Percentiles rank a stretch among this genome's conserved stretches.
phyloP scores from a whole-genome alignment of 331 rosid genomes.

The Prunus yedoensis region DNA sequence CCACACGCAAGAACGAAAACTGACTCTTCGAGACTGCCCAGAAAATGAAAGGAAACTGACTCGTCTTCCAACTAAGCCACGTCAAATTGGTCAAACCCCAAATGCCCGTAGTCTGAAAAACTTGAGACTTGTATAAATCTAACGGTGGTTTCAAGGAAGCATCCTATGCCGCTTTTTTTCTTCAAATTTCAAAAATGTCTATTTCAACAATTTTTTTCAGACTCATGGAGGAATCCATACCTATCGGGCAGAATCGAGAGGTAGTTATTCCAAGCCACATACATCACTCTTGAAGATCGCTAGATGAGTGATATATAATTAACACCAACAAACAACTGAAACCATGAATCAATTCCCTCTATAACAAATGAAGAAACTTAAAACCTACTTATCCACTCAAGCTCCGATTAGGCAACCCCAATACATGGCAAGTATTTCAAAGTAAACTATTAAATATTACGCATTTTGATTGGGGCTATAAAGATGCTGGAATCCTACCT shows the following conservation, averaged over 20 bases:
- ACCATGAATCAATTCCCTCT: background rate
- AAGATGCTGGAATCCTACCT: conserved; percentile 52
- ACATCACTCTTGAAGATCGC: background rate
- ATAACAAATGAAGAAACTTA: background rate
- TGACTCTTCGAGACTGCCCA: background rate
- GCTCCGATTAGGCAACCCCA: background rate
- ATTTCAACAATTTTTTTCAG: background rate
- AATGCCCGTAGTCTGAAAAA: background rate
- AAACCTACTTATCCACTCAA: background rate
- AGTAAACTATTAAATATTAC: background rate
- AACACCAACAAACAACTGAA: background rate
- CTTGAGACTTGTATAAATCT: background rate
- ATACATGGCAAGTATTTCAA: conserved; percentile 1
- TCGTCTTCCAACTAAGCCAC: background rate
- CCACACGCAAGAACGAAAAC: background rate
- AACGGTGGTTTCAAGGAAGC: background rate
- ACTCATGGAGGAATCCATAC: background rate
- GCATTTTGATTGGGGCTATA: background rate
- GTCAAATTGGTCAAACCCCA: conserved; percentile 1
- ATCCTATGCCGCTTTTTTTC: background rate
- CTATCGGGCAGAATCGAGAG: background rate
- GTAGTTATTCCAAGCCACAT: background rate
- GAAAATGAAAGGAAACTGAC: background rate
- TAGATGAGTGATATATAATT: background rate
- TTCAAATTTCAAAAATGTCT: background rate